Base-by-base conservation (phyloP, 352 stramenopile species). In the Globisporangium polare region DNA sequence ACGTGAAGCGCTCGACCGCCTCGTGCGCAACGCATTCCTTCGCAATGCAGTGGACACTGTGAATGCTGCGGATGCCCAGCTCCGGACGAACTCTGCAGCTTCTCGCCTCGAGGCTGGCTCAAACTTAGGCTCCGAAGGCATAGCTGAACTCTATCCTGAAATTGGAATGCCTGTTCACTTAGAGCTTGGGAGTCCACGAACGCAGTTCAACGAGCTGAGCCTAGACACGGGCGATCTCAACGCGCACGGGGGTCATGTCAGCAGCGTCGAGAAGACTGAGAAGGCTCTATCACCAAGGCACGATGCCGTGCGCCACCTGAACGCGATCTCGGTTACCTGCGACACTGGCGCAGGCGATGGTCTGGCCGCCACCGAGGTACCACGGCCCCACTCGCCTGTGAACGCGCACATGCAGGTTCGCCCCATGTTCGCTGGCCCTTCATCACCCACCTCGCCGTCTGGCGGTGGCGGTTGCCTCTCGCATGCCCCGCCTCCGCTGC, bases 1-100 rank as follows among this genome's bases (percentile, higher is more conserved):
- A 8, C 74, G 78, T 29, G 78, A 88, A 63, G 72, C 78, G 10
- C 67, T 88, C 35, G 78, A 86, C 62, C 75, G 78, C 1, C 62
- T 88, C 26, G 72, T 87, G 15, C 67, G 75, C 2, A 78, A 72
- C 57, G 75, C 78, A 17, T 83, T 87, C 12, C 65, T 75, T 15
- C 71, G 61, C 12, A 75, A 64, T 29, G 60, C 65, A 17, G 42
- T 54, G 31, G 39, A 60, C 6, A 50, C 43, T 2, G 29, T 47
- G 29, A 67, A 18, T 24, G 24, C 13, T 2, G 24, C 45, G 2
- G 57, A 50, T 17, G 15, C 37, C 1, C 50, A 53, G 17, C 27
- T 22, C 26, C 15, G 39, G 10, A 7, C 22, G 8, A 24, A 26
- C 17, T 47, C 37, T 5, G n/a, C 39, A 46, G 6, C 41, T 17